phyloP scores from a whole-genome alignment of 1,139 yeast genomes.

The Yarrowia galli region DNA sequence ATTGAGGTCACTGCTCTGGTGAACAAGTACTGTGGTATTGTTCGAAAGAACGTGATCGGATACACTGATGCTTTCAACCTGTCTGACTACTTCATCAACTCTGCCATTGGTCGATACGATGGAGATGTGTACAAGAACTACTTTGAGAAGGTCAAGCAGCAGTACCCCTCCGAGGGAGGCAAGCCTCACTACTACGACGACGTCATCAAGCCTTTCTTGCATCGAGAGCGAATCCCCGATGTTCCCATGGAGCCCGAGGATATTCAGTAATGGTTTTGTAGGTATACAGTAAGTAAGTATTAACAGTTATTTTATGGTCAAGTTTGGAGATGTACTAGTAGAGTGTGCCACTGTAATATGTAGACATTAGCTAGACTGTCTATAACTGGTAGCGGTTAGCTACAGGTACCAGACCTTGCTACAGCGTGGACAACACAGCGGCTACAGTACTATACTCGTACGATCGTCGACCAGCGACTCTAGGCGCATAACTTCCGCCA shows the following conservation, averaged over 20 bases:
- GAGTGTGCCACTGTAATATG: no score
- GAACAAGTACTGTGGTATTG: constrained; percentile 50
- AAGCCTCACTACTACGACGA: constrained; percentile 29
- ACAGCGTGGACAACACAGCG: no score
- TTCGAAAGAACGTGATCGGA: constrained; percentile 75
- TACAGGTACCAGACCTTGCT: no score
- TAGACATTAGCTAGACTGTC: no score
- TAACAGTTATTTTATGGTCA: neutral
- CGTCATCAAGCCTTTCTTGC: constrained; percentile 28
- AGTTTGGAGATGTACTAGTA: neutral
- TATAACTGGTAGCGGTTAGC: no score
- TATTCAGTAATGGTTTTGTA: neutral
- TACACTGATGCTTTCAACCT: constrained; percentile 87
- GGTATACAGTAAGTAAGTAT: neutral
- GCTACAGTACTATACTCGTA: no score
- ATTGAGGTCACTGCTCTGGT: constrained; percentile 50
- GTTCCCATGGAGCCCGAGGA: constrained; percentile 22
- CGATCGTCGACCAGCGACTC: no score
- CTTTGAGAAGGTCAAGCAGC: constrained; percentile 52
- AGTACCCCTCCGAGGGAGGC: constrained; percentile 42
- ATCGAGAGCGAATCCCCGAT: constrained; percentile 28
- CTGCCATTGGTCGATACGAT: constrained; percentile 83
- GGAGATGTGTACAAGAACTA: constrained; percentile 90
- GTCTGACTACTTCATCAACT: constrained; percentile 82
- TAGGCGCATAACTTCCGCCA: no score